Base-by-base conservation (phyloP, 805 yeast species). In the Myxozyma monticola region DNA sequence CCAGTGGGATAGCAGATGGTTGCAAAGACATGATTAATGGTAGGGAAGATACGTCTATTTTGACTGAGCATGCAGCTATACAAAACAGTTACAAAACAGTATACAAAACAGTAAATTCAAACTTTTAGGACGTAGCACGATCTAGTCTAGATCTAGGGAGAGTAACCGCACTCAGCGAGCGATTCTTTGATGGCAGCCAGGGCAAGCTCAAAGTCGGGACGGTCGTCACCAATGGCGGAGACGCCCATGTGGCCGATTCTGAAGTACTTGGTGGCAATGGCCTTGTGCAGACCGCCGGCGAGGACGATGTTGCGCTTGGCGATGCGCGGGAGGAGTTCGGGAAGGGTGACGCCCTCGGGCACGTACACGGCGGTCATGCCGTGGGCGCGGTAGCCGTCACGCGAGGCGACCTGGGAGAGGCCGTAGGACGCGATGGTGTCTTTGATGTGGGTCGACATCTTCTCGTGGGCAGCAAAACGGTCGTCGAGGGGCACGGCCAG, bases 161-260 rank as follows among this genome's bases (percentile, higher is more conserved):
- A 10, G 48, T 79, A 85, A 0, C 97, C 98, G 1, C 84, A 85
- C 48, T 83, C 80, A 9, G 74, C 75, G n/a, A 84, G 73, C 0
- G 76, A 73, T 40, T 68, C 70, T 56, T 74, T 72, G 48, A 81
- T 71, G 24, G 76, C 77, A 26, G 68, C 65, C 51, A 75, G 71
- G 34, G 78, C 78, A 48, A 66, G 66, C 49, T 76, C 79, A 25
- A 83, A 67, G 65, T 84, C 85, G 29, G 76, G 75, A 54, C 79
- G 72, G 47, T 71, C 69, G 33, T 70, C 74, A 60, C 82, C 80
- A 51, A 79, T 71, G 10, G 83, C 86, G 40, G 89, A 77, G 51
- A 81, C 83, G 56, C 97, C 96, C 98, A 91, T 91, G 72, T 90
- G 98, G 30, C 98, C 98, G 52, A 90, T 82, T 70, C 98, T 80